Conservation (phyloP, 129 eudicot genomes). For the Calendula officinalis region DNA sequence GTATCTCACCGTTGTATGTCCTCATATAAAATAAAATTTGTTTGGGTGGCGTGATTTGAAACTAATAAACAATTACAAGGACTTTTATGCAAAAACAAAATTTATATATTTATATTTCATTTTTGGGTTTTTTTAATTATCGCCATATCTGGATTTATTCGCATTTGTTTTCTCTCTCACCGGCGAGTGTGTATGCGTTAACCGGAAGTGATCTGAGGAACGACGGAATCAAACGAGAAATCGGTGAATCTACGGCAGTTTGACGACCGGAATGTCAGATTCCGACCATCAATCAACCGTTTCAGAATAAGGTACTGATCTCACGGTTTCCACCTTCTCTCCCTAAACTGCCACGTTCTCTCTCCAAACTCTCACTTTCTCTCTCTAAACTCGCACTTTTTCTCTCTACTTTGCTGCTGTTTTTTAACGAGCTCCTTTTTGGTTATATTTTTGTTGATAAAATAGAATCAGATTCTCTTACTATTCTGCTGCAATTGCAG, state of each 20-base stretch:
- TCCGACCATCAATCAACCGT: slow-evolving; percentile 1
- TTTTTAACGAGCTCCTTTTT: background rate
- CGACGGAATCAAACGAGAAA: background rate
- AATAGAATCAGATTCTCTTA: slow-evolving; percentile 1
- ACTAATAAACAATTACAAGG: background rate
- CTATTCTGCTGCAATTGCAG: slow-evolving; percentile 5
- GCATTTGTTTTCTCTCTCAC: background rate
- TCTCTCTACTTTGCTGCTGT: background rate
- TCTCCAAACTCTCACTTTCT: slow-evolving; percentile 2
- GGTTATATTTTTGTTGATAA: background rate
- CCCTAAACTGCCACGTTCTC: background rate
- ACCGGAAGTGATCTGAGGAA: slow-evolving; percentile 3
- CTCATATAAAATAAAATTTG: slow-evolving; percentile 1
- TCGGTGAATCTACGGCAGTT: background rate
- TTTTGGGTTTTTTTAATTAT: background rate
- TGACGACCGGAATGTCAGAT: slow-evolving; percentile 9
- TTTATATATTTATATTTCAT: background rate
- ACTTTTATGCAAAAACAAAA: background rate
- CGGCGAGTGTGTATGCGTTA: background rate
- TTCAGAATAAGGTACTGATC: background rate
- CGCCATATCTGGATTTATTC: background rate
- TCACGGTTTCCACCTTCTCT: background rate
- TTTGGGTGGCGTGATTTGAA: background rate
- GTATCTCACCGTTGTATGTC: slow-evolving; percentile 9
- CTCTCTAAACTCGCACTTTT: background rate